A percentile compares a stretch with the other conserved stretches of the same genome.
Conservation (phyloP, 441 rosid genomes). For the Erysimum cheiri region DNA sequence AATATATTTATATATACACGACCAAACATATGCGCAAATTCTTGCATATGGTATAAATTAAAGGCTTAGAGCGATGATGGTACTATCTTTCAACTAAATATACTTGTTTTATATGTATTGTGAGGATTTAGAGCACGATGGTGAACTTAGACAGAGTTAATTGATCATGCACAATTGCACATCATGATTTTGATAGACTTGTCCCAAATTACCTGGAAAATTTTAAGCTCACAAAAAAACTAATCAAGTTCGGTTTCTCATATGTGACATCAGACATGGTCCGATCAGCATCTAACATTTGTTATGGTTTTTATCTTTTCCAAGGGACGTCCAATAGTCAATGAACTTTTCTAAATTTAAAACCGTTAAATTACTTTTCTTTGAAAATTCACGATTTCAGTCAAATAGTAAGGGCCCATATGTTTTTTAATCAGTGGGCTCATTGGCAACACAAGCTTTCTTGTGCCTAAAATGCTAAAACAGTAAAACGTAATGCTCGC, state of each 20-base stretch:
- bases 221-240: neutral
- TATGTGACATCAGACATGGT: neutral
- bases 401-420: neutral
- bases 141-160: too few relatives aligned
- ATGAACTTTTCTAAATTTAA: neutral
- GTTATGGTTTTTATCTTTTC: neutral
- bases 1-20: neutral
- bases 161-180: too few relatives aligned
- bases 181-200: conserved; percentile 6
- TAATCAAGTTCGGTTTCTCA: neutral
- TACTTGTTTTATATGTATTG: too few relatives aligned
- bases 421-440: neutral
- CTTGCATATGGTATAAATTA: neutral
- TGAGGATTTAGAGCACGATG: neutral
- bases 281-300: neutral
- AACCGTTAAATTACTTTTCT: neutral
- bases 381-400: neutral
- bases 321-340: neutral
- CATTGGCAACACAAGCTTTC: neutral
- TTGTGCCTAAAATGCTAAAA: too few relatives aligned
- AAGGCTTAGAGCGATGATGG: too few relatives aligned
- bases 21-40: neutral
- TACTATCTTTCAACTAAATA: too few relatives aligned
- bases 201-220: neutral
- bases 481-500: neutral